Percentiles rank a stretch among this genome's conserved stretches.
Evolutionary conservation across 116 monocot genomes (phyloP).

Genomic region (Trichopus zeylanicus): DNA sequence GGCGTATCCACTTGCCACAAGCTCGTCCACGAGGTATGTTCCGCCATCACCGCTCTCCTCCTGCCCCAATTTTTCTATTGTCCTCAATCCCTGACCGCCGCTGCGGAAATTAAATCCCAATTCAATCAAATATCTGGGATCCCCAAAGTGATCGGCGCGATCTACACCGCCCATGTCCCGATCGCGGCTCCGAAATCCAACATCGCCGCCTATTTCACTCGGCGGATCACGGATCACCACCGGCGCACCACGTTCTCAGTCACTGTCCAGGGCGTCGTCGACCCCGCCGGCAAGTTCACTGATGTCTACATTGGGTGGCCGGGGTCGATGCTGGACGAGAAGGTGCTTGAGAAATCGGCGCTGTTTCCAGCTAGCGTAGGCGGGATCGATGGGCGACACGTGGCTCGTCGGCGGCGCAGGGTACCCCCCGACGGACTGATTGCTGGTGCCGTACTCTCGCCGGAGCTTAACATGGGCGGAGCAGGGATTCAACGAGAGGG

Average conservation of each 20-base stretch:
- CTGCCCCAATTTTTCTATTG: slow-evolving; percentile 66
- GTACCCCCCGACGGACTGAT: slow-evolving; percentile 70
- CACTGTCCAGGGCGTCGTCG: slow-evolving; percentile 78
- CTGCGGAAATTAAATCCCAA: slow-evolving; percentile 17
- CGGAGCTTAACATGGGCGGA: slow-evolving; percentile 81
- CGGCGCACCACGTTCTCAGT: slow-evolving; percentile 80
- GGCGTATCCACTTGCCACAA: slow-evolving; percentile 95
- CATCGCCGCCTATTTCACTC: slow-evolving; percentile 74
- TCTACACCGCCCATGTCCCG: slow-evolving; percentile 85
- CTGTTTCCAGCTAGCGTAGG: slow-evolving; percentile 30
- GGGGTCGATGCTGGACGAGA: slow-evolving; percentile 64
- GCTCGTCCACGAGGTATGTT: slow-evolving; percentile 86
- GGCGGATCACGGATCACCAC: slow-evolving; percentile 66
- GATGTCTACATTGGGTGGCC: slow-evolving; percentile 85
- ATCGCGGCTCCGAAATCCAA: slow-evolving; percentile 74
- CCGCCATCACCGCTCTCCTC: slow-evolving; percentile 64
- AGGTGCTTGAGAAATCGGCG: slow-evolving; percentile 61
- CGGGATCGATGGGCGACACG: slow-evolving; percentile 16
- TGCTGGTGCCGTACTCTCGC: slow-evolving; percentile 75
- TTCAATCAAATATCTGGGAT: slow-evolving; percentile 50
- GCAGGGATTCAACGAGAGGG: slow-evolving; percentile 85
- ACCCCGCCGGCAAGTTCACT: slow-evolving; percentile 69
- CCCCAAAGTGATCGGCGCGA: slow-evolving; percentile 61
- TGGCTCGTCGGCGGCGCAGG: slow-evolving; percentile 61
- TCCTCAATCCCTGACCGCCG: slow-evolving; percentile 24